Evolutionary conservation across 2,329 filamentous ascomycete species (phyloP).

Genomic region (Fusarium siculi): DNA sequence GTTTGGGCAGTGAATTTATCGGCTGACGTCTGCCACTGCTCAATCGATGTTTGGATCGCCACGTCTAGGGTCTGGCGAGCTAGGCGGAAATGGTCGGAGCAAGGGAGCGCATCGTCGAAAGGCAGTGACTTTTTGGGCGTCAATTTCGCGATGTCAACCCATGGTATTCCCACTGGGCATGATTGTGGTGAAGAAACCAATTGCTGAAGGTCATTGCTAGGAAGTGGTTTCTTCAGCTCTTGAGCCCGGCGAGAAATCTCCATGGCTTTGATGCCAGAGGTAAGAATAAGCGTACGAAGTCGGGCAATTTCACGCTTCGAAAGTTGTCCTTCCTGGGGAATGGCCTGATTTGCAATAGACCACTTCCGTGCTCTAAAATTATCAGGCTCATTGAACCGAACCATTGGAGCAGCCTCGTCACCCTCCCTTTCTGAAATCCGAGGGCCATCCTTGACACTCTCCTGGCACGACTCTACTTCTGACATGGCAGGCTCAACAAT

Average conservation of each 20-base stretch:
- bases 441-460: constrained; percentile 44
- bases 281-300: constrained; percentile 79
- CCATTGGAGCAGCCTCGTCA: constrained; percentile 47
- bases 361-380: constrained; percentile 56
- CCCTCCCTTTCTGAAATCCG: constrained; percentile 51
- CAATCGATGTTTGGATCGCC: constrained; percentile 59
- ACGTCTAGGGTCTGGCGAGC: constrained; percentile 63
- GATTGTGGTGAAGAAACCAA: constrained; percentile 38
- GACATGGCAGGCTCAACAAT: constrained; percentile 50
- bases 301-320: constrained; percentile 81
- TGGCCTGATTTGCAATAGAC: constrained; percentile 60
- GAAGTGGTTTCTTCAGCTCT: constrained; percentile 53
- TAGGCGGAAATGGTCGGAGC: constrained; percentile 60
- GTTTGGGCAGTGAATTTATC: constrained; percentile 68
- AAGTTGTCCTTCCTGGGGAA: constrained; percentile 53
- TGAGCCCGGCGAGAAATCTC: constrained; percentile 78
- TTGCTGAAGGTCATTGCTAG: constrained; percentile 25
- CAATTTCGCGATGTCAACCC: constrained; percentile 58
- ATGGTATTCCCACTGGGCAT: constrained; percentile 45
- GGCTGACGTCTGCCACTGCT: constrained; percentile 68
- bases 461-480: constrained; percentile 52
- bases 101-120: constrained; percentile 51
- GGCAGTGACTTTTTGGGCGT: constrained; percentile 49
- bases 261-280: constrained; percentile 88
- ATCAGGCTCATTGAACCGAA: constrained; percentile 38